These are phyloP conservation scores for Sporothrix phasma DNA, from an alignment of 2,329 filamentous ascomycete species.

Conservation along the genomic window DNA sequence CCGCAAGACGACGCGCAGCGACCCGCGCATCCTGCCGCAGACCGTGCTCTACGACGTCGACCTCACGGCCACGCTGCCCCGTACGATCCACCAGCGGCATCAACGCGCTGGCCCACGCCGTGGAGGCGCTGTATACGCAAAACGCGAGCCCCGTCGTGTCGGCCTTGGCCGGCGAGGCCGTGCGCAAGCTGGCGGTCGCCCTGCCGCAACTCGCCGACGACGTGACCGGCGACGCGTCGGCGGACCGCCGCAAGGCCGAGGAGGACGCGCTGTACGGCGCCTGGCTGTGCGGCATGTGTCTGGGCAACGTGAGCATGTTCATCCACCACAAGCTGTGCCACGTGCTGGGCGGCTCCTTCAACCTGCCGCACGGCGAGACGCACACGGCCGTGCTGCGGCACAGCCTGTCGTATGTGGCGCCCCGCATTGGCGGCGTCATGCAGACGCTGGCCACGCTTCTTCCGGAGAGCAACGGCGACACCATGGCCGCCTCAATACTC, in stretches of 20 bases:
- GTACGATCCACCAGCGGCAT: constrained; percentile 47
- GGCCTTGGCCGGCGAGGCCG: constrained; percentile 49
- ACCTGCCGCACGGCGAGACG: constrained; percentile 55
- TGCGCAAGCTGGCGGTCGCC: constrained; percentile 40
- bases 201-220: constrained; percentile 38
- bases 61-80: constrained; percentile 49
- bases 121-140: constrained; percentile 53
- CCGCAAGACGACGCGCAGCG: constrained; percentile 45
- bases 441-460: constrained; percentile 41
- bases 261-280: constrained; percentile 50
- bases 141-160: constrained; percentile 52
- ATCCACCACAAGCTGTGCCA: constrained; percentile 62
- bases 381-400: constrained; percentile 55
- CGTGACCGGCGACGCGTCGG: constrained; percentile 25
- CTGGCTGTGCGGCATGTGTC: constrained; percentile 52
- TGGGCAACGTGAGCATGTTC: constrained; percentile 51
- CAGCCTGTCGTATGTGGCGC: constrained; percentile 52
- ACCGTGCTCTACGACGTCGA: constrained; percentile 57
- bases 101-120: constrained; percentile 57
- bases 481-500: constrained; percentile 44
- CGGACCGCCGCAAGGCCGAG: constrained; percentile 29
- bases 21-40: constrained; percentile 49
- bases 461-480: constrained; percentile 48
- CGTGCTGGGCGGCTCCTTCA: constrained; percentile 52
- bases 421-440: constrained; percentile 43